phyloP scores from a whole-genome alignment of 2,329 filamentous ascomycete species.

The Drechslerella coelobrocha region DNA sequence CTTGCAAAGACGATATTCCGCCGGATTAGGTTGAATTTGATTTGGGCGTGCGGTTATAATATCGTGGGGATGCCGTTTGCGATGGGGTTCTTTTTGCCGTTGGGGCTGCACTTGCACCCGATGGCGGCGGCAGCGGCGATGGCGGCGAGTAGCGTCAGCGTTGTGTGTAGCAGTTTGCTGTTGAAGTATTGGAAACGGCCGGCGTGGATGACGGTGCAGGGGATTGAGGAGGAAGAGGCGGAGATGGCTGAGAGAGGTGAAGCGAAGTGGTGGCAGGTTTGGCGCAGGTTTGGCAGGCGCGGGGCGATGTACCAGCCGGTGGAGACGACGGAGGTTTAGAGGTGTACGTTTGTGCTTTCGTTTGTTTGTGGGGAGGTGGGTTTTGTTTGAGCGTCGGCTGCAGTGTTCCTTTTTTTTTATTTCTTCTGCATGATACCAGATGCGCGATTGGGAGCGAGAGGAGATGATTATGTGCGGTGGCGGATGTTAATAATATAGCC shows the following conservation, averaged over 20 bases:
- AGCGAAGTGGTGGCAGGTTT: conserved; percentile 50
- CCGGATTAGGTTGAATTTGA: conserved; percentile 90
- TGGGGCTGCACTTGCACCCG: conserved; percentile 85
- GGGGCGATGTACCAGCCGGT: conserved; percentile 25
- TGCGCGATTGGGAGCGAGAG: not conserved
- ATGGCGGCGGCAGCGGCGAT: conserved; percentile 95
- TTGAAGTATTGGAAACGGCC: conserved; percentile 87
- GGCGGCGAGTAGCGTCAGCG: conserved; percentile 87
- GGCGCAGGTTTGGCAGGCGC: conserved; percentile 24
- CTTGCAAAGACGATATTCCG: conserved; percentile 84
- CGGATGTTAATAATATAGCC: too few relatives aligned
- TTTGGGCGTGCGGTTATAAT: conserved; percentile 95
- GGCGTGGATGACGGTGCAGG: conserved; percentile 79
- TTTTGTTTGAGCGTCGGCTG: conserved; percentile 1
- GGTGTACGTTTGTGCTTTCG: not conserved
- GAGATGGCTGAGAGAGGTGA: conserved; percentile 53
- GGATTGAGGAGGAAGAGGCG: conserved; percentile 67
- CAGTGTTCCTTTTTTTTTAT: conserved; percentile 4
- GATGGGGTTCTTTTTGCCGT: conserved; percentile 92
- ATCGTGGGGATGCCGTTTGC: conserved; percentile 88
- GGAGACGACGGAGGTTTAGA: conserved; percentile 40
- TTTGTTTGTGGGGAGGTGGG: conserved; percentile 10
- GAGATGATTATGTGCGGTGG: not conserved
- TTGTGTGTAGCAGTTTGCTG: conserved; percentile 81
- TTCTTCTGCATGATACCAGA: conserved; percentile 22